These are phyloP conservation scores for Xylaria castorea DNA, from an alignment of 495 filamentous ascomycete genomes.

Conservation along the genomic window DNA sequence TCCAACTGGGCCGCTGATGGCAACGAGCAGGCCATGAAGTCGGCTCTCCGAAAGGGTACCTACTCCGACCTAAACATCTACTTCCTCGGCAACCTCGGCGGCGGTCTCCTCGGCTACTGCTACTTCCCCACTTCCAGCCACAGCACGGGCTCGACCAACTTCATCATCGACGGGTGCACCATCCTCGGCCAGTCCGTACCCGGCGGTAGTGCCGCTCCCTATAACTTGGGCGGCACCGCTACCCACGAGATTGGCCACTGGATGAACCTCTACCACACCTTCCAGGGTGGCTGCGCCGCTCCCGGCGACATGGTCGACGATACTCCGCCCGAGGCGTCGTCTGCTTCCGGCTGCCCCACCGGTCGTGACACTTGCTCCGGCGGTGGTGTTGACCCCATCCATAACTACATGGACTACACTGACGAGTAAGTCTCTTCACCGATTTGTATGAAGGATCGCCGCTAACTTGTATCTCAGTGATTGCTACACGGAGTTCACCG, in stretches of 20 bases:
- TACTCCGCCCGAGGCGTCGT: constrained; percentile 60
- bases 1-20: constrained; percentile 58
- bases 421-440: constrained; percentile 51
- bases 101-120: constrained; percentile 63
- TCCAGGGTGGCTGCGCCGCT: constrained; percentile 66
- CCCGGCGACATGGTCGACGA: constrained; percentile 64
- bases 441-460: background rate
- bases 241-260: constrained; percentile 74
- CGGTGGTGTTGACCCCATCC: constrained; percentile 61
- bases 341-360: constrained; percentile 65
- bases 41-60: constrained; percentile 62
- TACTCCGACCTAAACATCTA: constrained; percentile 70
- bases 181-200: constrained; percentile 62
- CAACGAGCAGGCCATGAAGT: constrained; percentile 63
- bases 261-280: constrained; percentile 70
- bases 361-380: constrained; percentile 60
- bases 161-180: constrained; percentile 65
- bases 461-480: constrained; percentile 30
- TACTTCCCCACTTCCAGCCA: constrained; percentile 51
- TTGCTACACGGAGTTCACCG: constrained; percentile 55
- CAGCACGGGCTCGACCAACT: constrained; percentile 43
- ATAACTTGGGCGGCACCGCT: constrained; percentile 65
- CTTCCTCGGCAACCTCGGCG: constrained; percentile 61
- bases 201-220: constrained; percentile 56
- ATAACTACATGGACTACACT: constrained; percentile 72